A percentile compares a stretch with the other conserved stretches of the same genome.
Evolutionary conservation across 2,329 filamentous ascomycete genomes (phyloP).

Genomic region (Aspergillus glaucus): DNA sequence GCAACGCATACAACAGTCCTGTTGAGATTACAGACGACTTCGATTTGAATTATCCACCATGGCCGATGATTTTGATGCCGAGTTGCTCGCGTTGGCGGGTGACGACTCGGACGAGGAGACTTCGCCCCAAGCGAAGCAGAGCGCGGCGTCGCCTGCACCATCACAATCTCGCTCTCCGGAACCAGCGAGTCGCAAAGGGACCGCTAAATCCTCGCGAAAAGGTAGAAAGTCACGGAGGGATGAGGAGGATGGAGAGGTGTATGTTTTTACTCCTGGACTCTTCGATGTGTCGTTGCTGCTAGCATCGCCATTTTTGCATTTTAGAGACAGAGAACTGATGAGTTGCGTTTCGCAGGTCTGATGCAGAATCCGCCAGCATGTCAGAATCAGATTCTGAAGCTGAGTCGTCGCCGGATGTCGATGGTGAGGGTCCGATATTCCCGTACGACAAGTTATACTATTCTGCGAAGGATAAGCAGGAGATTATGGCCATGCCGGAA

Average conservation of each 20-base stretch:
- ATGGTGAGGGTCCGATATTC: constrained; percentile 52
- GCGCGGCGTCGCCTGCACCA: constrained; percentile 47
- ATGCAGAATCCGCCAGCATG: constrained; percentile 75
- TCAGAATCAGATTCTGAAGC: constrained; percentile 77
- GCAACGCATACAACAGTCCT: neutral
- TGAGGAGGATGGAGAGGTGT: constrained; percentile 79
- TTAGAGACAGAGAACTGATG: constrained; percentile 7
- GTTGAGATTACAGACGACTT: constrained; percentile 7
- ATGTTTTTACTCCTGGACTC: constrained; percentile 41
- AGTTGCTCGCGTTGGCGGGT: constrained; percentile 86
- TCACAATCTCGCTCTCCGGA: constrained; percentile 46
- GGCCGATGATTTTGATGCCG: constrained; percentile 79
- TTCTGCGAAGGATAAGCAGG: constrained; percentile 64
- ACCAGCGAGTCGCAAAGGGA: constrained; percentile 45
- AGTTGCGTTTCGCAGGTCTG: constrained; percentile 50
- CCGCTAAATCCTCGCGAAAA: constrained; percentile 31
- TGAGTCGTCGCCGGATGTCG: constrained; percentile 48
- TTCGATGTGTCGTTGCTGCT: constrained; percentile 4
- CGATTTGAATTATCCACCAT: constrained; percentile 46
- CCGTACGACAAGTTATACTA: constrained; percentile 83
- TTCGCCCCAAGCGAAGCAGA: constrained; percentile 50
- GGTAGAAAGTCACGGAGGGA: constrained; percentile 50
- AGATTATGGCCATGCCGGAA: constrained; percentile 81
- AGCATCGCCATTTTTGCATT: neutral
- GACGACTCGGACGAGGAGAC: constrained; percentile 51